Base-by-base conservation (phyloP, 75 land plant species). In the Adiantum capillusveneris region DNA sequence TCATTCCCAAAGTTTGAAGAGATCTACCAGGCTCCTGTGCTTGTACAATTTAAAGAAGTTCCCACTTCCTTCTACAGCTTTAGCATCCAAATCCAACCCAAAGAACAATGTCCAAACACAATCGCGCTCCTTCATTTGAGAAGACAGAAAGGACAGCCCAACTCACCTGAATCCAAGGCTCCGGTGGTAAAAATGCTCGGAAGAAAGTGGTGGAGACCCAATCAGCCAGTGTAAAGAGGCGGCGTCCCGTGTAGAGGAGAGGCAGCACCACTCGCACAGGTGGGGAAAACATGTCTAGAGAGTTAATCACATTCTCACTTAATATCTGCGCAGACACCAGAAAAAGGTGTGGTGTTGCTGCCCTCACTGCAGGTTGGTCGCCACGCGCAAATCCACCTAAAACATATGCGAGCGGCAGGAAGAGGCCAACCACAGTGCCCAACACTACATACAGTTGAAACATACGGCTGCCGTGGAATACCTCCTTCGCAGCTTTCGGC, bases 331-430 rank as follows among this genome's bases (percentile, higher is more conserved):
- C 83, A 24, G 96, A 90, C 1, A 90, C 66, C 39, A 71, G 72
- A 36, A 71, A 71, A 17, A 74, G 41, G 46, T 79, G 89, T 24
- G 92, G 92, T 1, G 92, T 90, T 0, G 88, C 85, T 16, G 85
- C 80, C 34, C 88, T 44, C 6, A 90, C 85, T 0, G 93, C 76
- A 21, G 72, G 73, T 16, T 90, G 85, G 54, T 90, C 96, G 3
- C 93, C 93, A 7, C 96, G 49, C 0, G 96, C 92, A 61, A 90
- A 90, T 2, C 96, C 92, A 3, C 92, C 92, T 37, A 90, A 44
- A 2, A 90, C 83, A 61, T 87, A 90, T 0, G 92, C 88, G 48
- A 90, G 71, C 5, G 96, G 96, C 62, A 90, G 39, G 74, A 90
- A 87, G 27, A 90, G 67, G 11, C 96, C 96, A 6, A 83, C 62